A percentile compares a stretch with the other conserved stretches of the same genome.
phyloP scores from a whole-genome alignment of 495 filamentous ascomycete genomes.

The Penicillium atrosanguineum region DNA sequence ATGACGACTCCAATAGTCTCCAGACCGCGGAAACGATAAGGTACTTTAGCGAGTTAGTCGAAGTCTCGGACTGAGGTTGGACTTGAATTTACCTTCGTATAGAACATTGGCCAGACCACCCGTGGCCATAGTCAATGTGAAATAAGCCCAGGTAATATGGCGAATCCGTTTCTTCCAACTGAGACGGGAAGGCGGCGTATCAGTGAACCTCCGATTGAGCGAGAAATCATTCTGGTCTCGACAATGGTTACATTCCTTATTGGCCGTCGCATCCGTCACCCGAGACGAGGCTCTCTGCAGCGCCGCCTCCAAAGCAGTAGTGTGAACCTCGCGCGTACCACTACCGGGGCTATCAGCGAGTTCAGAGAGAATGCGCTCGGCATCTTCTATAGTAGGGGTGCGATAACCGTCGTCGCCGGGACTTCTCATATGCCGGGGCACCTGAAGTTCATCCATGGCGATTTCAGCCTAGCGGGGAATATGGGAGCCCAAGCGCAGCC shows the following conservation, averaged over 20 bases:
- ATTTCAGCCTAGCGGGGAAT: background rate
- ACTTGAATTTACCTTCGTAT: slow-evolving; percentile 51
- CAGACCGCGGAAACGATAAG: slow-evolving; percentile 67
- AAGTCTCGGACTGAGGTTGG: background rate
- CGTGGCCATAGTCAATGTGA: slow-evolving; percentile 78
- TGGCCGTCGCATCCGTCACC: slow-evolving; percentile 7
- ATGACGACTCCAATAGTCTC: slow-evolving; percentile 69
- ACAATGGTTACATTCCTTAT: slow-evolving; percentile 4
- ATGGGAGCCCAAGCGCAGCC: background rate
- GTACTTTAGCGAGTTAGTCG: slow-evolving; percentile 46
- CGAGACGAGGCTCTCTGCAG: slow-evolving; percentile 24
- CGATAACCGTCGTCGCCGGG: slow-evolving; percentile 49
- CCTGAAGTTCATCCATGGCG: slow-evolving; percentile 25
- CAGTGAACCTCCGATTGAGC: slow-evolving; percentile 13
- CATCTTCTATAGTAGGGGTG: slow-evolving; percentile 51
- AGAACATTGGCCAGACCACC: slow-evolving; percentile 81
- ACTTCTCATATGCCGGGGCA: slow-evolving; percentile 38
- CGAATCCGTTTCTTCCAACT: slow-evolving; percentile 50
- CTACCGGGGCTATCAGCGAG: slow-evolving; percentile 10
- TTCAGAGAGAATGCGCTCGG: slow-evolving; percentile 28
- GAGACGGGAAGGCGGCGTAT: slow-evolving; percentile 21
- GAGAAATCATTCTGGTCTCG: slow-evolving; percentile 11
- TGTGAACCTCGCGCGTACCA: slow-evolving; percentile 29
- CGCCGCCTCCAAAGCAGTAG: slow-evolving; percentile 30
- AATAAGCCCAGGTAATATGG: slow-evolving; percentile 66